Percentiles rank a stretch among this genome's conserved stretches.
phyloP scores from a whole-genome alignment of 805 yeast genomes.

The Komagataella pastoris region DNA sequence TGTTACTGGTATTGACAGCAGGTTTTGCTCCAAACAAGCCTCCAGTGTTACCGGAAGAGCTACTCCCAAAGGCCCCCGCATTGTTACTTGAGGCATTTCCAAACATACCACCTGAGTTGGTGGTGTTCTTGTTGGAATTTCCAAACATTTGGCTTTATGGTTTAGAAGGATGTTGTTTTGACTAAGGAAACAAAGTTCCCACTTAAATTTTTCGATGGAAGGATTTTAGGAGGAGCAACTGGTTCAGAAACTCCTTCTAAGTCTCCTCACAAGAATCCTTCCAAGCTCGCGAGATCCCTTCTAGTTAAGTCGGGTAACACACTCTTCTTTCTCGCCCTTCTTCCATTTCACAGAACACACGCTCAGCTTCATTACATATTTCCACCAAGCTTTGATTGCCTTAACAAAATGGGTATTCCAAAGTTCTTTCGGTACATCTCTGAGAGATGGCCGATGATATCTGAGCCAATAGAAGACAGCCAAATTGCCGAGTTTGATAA shows the following conservation, averaged over 20 bases:
- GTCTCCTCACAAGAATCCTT: not conserved
- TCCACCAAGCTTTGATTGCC: not conserved
- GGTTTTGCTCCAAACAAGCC: slow-evolving; percentile 7
- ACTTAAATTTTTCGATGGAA: not conserved
- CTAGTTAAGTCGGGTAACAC: not conserved
- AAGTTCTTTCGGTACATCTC: slow-evolving; percentile 94
- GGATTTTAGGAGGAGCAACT: slow-evolving; percentile 12
- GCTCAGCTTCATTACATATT: not conserved
- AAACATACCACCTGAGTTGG: slow-evolving; percentile 20
- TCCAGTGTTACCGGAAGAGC: slow-evolving; percentile 4
- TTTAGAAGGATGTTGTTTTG: not conserved
- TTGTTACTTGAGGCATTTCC: slow-evolving; percentile 13
- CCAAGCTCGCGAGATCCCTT: not conserved
- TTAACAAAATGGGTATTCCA: slow-evolving; percentile 67
- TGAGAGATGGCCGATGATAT: slow-evolving; percentile 96
- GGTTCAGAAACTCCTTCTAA: not conserved
- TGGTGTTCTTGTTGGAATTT: slow-evolving; percentile 7
- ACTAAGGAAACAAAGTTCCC: not conserved
- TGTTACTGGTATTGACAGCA: slow-evolving; percentile 1
- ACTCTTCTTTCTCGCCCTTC: not conserved
- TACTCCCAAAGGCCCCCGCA: slow-evolving; percentile 4
- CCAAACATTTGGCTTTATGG: slow-evolving; percentile 15
- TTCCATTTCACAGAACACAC: not conserved
- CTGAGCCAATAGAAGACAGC: slow-evolving; percentile 69
- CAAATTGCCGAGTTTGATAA: slow-evolving; percentile 92